Base-by-base conservation (phyloP, 2,329 filamentous ascomycete genomes). In the Metarhizium guizhouense region DNA sequence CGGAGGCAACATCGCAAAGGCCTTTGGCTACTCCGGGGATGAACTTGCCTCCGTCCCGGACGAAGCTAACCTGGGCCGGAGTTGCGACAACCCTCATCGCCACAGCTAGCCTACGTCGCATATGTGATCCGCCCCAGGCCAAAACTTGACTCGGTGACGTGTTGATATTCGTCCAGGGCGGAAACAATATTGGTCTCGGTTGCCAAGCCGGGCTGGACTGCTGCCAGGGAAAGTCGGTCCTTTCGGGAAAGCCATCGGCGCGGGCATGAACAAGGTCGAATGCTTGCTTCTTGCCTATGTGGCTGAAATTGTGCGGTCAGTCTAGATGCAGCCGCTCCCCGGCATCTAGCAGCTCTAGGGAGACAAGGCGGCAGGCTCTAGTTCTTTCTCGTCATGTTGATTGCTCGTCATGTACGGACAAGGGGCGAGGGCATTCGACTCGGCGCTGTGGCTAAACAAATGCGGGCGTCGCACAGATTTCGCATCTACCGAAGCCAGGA, bases 111-210 rank as follows among this genome's bases (percentile, higher is more conserved):
- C 54, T 81, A 8, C 13, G 59, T 57, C 42, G 16, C 14, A 14
- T 7, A 7, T 18, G 6, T 47, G 8, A 25, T 13, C 20, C 14
- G 16, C 13, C 16, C 40, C 13, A 11, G 13, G 25, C 25, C 25
- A 25, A 25, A 25, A 25, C 25, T 4, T 25, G 25, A 25, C 25
- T 25, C 3, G 25, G 1, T 25, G 25, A 1, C 20, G 25, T 25
- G 25, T 25, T 25, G 43, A 16, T 43, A 16, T 14, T 30, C 3
- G 32, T 36, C 34, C 13, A 81, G 74, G 80, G 80, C 14, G 25
- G 82, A 85, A 62, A 79, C 73, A 0, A 73, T 84, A 2, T 85
- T 55, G 81, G 84, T 59, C 68, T 85, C 1, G 81, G 82, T 2
- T 75, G 73, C 58, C 81, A 82, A 3, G 80, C 76, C 7, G 81